Base-by-base conservation (phyloP, 257 asterid species). In the Solanum ahanhuiri region DNA sequence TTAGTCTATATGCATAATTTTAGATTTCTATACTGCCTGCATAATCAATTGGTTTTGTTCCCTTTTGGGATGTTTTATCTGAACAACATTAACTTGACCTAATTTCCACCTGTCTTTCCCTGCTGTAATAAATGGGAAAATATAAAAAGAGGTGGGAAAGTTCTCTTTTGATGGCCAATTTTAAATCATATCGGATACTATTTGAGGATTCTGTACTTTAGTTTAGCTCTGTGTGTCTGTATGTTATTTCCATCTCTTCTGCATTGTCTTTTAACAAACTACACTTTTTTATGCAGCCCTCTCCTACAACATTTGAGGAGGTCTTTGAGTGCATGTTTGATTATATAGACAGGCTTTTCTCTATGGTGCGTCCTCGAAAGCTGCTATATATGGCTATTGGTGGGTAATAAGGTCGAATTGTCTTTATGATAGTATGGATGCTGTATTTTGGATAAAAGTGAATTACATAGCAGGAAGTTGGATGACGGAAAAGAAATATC, bases 301-400 rank as follows among this genome's bases (percentile, higher is more conserved):
- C 90, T 3, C 95, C 96, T 9, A 90, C 94, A 2, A 91, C 94
- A 0, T 88, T 88, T n/a, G 93, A 92, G 1, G 94, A 94, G 43
- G 98, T 94, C 4, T 93, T 94, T 9, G 25, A 43, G 12, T 73
- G 82, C 71, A 88, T 92, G 22, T 91, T 43, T 51, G 92, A 86
- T 2, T 93, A 91, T 28, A 87, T 94, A 4, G 95, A 94, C 75
- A 90, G 86, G 23, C 89, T 94, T 9, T 87, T 94, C 81, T 73
- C 83, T 82, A 92, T 92, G 3, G 93, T 93, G n/a, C 89, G 90
- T 51, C 98, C 98, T 0, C 86, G 90, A 0, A 93, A 93, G 54
- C 83, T 94, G 84, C 70, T 94, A 70, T 93, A 84, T 86, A 22
- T 93, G 92, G 98, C 98, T 9, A 91, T 94, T 20, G 97, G 97